Evolutionary conservation across 2,329 filamentous ascomycete species (phyloP).

Genomic region (Xylariaceae sp.): DNA sequence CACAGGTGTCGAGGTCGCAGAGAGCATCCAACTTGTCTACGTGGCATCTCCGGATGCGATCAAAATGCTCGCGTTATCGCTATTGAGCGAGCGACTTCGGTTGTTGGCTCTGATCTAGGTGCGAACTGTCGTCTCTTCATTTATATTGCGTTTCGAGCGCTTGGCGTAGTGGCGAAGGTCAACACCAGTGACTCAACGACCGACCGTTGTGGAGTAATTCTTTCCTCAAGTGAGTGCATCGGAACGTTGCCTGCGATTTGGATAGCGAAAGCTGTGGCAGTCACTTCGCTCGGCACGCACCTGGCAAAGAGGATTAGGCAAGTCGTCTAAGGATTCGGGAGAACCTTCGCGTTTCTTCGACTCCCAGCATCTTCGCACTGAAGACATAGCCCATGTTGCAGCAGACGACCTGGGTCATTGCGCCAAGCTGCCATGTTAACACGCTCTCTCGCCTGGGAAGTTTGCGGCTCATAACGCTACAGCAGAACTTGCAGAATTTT

Average conservation of each 20-base stretch:
- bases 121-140: conserved; percentile 9
- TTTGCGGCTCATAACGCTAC: conserved; percentile 16
- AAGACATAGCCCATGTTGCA: conserved; percentile 13
- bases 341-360: conserved; percentile 11
- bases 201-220: conserved; percentile 12
- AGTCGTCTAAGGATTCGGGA: conserved; percentile 13
- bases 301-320: conserved; percentile 8
- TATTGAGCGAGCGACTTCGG: conserved; percentile 9
- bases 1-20: conserved; percentile 15
- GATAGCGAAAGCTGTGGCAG: conserved; percentile 17
- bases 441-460: conserved; percentile 15
- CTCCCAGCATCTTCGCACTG: conserved; percentile 10
- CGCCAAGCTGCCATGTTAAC: conserved; percentile 17
- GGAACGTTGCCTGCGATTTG: conserved; percentile 17
- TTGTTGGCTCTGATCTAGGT: conserved; percentile 12
- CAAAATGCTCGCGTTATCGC: conserved; percentile 9
- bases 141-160: conserved; percentile 7
- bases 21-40: conserved; percentile 16
- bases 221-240: conserved; percentile 18
- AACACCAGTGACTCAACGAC: conserved; percentile 3
- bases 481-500: conserved; percentile 12
- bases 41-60: conserved; percentile 7
- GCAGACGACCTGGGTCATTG: conserved; percentile 10
- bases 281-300: conserved; percentile 9
- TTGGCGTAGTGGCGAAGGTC: conserved; percentile 9